Evolutionary conservation across 768 basidiomycete genomes (phyloP).

Genomic region (Mycena rebaudengoi): DNA sequence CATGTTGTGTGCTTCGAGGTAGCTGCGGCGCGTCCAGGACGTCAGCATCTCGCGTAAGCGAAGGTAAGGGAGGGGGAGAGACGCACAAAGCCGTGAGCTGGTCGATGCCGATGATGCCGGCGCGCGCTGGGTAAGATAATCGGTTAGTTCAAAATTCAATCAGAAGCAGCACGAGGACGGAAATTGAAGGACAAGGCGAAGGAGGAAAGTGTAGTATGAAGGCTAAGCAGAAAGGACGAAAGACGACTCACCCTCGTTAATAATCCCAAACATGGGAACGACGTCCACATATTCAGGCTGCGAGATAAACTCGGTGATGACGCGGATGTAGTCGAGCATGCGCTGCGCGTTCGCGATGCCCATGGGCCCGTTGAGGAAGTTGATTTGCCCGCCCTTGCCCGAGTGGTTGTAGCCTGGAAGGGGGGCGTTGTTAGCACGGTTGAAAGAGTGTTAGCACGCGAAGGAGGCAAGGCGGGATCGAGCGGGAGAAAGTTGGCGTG

Average conservation of each 20-base stretch:
- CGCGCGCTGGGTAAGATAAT: conserved; percentile 32
- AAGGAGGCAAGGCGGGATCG: background rate
- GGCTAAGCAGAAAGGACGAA: background rate
- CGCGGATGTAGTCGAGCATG: conserved; percentile 67
- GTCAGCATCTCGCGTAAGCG: too few relatives aligned
- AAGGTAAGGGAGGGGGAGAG: conserved; percentile 32
- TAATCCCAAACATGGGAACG: conserved; percentile 55
- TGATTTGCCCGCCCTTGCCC: conserved; percentile 59
- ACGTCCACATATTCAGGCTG: conserved; percentile 65
- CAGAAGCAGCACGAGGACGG: too few relatives aligned
- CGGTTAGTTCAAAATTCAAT: too few relatives aligned
- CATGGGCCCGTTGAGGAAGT: conserved; percentile 69
- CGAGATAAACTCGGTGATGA: conserved; percentile 69
- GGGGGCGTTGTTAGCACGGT: too few relatives aligned
- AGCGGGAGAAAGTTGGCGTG: background rate
- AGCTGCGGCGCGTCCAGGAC: conserved; percentile 46
- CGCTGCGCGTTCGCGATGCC: conserved; percentile 78
- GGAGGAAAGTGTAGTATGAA: too few relatives aligned
- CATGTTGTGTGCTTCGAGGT: conserved; percentile 55
- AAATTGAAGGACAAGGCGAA: too few relatives aligned
- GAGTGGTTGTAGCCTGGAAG: conserved; percentile 49
- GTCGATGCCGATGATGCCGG: conserved; percentile 53
- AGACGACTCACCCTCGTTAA: conserved; percentile 51
- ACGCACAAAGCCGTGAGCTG: conserved; percentile 61
- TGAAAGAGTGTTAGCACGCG: too few relatives aligned